phyloP scores from a whole-genome alignment of 2,329 filamentous ascomycete species.

The Neocatenulostroma microsporum region DNA sequence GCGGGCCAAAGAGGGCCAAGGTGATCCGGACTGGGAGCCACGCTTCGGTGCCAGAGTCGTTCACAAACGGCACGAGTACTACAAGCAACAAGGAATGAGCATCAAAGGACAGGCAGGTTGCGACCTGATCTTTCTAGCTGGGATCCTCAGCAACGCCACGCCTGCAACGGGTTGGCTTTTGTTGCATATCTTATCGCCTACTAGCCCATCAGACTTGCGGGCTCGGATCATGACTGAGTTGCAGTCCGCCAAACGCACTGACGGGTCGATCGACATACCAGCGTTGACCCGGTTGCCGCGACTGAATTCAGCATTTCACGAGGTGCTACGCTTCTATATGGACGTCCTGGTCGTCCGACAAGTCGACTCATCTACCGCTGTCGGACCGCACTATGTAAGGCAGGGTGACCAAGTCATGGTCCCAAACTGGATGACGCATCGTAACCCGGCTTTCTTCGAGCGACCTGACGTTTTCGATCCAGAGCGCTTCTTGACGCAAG shows the following conservation, averaged over 20 bases:
- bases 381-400: conserved; percentile 8
- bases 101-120: conserved; percentile 11
- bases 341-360: conserved; percentile 21
- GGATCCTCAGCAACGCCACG: conserved; percentile 22
- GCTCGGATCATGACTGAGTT: conserved; percentile 18
- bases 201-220: conserved; percentile 11
- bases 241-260: conserved; percentile 8
- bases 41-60: conserved; percentile 16
- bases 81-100: conserved; percentile 12
- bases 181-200: conserved; percentile 21
- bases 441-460: conserved; percentile 15
- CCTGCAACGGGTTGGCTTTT: conserved; percentile 23
- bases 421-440: conserved; percentile 18
- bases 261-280: conserved; percentile 16
- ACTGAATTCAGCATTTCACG: conserved; percentile 24
- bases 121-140: conserved; percentile 22
- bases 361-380: conserved; percentile 6
- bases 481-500: conserved; percentile 16
- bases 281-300: conserved; percentile 18
- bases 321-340: conserved; percentile 23
- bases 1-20: too few relatives aligned
- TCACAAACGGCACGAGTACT: conserved; percentile 16
- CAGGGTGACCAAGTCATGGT: conserved; percentile 16
- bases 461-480: conserved; percentile 15
- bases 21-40: conserved; percentile 14